Conservation (phyloP, 2,329 filamentous ascomycete species). For the Xylariales sp. region DNA sequence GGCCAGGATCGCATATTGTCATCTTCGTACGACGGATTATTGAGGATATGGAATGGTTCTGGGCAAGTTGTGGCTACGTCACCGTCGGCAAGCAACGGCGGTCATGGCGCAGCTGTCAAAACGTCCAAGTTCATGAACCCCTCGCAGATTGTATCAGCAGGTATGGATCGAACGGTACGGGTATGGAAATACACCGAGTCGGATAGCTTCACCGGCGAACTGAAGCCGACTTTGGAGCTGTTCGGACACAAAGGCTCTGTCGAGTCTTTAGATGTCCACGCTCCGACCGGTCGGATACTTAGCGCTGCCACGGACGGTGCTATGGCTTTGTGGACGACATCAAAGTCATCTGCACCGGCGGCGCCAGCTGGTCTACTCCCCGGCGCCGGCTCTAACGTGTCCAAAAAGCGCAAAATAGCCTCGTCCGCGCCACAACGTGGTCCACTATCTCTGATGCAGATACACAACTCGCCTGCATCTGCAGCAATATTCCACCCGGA, state of each 20-base stretch:
- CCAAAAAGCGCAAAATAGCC: constrained; percentile 72
- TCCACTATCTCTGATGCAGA: constrained; percentile 66
- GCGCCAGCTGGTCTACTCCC: constrained; percentile 68
- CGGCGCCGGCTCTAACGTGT: constrained; percentile 53
- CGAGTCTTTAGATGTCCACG: constrained; percentile 70
- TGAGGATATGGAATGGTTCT: constrained; percentile 86
- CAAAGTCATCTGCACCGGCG: constrained; percentile 68
- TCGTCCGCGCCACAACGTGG: constrained; percentile 65
- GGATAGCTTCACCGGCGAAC: constrained; percentile 52
- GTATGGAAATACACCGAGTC: constrained; percentile 83
- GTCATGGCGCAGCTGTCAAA: constrained; percentile 74
- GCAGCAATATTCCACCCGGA: constrained; percentile 79
- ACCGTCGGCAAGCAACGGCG: constrained; percentile 58
- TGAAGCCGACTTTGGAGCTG: constrained; percentile 74
- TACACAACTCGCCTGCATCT: constrained; percentile 70
- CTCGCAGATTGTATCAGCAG: constrained; percentile 74
- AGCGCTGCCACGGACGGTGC: constrained; percentile 80
- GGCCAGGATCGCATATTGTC: constrained; percentile 75
- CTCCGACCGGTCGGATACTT: constrained; percentile 69
- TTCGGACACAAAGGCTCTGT: constrained; percentile 76
- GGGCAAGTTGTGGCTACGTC: constrained; percentile 81
- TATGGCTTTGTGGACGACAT: constrained; percentile 84
- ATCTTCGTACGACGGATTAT: constrained; percentile 85
- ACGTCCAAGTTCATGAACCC: constrained; percentile 78
- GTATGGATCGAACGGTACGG: constrained; percentile 78